Conservation (phyloP, 495 filamentous ascomycete species). For the Xylaria longipes region DNA sequence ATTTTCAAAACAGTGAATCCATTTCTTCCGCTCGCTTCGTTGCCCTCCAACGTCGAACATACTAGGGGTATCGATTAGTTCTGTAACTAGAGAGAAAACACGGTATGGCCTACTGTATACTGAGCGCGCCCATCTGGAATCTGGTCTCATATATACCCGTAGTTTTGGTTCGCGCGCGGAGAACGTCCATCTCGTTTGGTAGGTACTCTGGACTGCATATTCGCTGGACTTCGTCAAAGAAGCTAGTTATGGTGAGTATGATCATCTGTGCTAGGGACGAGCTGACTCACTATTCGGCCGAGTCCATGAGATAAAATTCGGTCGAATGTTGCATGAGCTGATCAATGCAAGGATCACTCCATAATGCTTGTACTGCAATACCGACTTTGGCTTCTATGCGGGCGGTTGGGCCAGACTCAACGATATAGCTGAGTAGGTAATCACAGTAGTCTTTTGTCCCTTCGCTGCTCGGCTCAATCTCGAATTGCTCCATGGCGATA, state of each 20-base stretch:
- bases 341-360: slow-evolving; percentile 87
- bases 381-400: slow-evolving; percentile 80
- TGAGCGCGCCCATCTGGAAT: slow-evolving; percentile 96
- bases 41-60: slow-evolving; percentile 99
- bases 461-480: slow-evolving; percentile 73
- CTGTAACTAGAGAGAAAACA: slow-evolving; percentile 2
- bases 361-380: slow-evolving; percentile 81
- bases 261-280: background rate
- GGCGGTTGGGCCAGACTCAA: slow-evolving; percentile 87
- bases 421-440: slow-evolving; percentile 83
- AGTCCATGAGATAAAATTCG: slow-evolving; percentile 99
- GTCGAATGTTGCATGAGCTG: slow-evolving; percentile 89
- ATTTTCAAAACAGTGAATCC: slow-evolving; percentile 99
- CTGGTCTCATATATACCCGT: slow-evolving; percentile 99
- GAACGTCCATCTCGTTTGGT: slow-evolving; percentile 89
- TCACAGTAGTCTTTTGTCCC: slow-evolving; percentile 75
- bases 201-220: slow-evolving; percentile 88
- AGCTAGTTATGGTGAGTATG: slow-evolving; percentile 60
- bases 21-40: slow-evolving; percentile 97
- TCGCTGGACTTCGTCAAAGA: slow-evolving; percentile 89
- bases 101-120: slow-evolving; percentile 82
- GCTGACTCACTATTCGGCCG: slow-evolving; percentile 87
- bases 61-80: slow-evolving; percentile 55
- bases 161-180: slow-evolving; percentile 97
- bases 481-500: slow-evolving; percentile 84